These are phyloP conservation scores for Quercus lobata DNA, from an alignment of 331 rosid species.

Conservation along the genomic window DNA sequence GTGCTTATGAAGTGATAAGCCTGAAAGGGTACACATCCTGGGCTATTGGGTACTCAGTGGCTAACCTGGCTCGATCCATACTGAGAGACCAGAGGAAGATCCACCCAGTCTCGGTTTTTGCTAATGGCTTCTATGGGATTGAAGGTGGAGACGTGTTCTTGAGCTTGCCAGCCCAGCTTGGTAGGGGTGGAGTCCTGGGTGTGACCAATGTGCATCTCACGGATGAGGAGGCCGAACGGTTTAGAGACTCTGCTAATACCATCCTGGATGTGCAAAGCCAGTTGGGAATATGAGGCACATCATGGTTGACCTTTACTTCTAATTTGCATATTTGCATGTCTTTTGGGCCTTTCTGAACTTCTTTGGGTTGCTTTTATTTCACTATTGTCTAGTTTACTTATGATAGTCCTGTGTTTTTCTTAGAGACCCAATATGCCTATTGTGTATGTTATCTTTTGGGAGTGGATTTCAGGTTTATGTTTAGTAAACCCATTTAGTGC, in stretches of 20 bases:
- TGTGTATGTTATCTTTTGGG: too few species aligned
- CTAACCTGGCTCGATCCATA: conserved; percentile 53
- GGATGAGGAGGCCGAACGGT: conserved; percentile 45
- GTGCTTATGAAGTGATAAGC: conserved; percentile 80
- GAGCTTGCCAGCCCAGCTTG: conserved; percentile 82
- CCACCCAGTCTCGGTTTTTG: conserved; percentile 76
- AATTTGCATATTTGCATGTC: not conserved
- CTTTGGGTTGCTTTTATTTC: too few species aligned
- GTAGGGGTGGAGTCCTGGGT: conserved; percentile 74
- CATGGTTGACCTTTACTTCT: not conserved
- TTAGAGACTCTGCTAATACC: conserved; percentile 65
- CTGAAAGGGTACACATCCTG: conserved; percentile 93
- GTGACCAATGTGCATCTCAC: conserved; percentile 71
- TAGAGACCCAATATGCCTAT: too few species aligned
- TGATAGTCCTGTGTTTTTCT: too few species aligned
- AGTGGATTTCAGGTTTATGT: too few species aligned
- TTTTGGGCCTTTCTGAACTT: not conserved
- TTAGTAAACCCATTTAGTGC: too few species aligned
- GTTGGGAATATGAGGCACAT: conserved; percentile 36
- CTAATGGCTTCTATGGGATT: conserved; percentile 65
- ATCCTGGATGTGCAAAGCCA: conserved; percentile 58
- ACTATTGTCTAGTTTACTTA: too few species aligned
- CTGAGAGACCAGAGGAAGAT: conserved; percentile 78
- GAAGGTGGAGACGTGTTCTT: conserved; percentile 69
- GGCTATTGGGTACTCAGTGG: conserved; percentile 90